Percentiles rank a stretch among this genome's conserved stretches.
Evolutionary conservation across 2,329 filamentous ascomycete genomes (phyloP).

Genomic region (Nemania diffusa): DNA sequence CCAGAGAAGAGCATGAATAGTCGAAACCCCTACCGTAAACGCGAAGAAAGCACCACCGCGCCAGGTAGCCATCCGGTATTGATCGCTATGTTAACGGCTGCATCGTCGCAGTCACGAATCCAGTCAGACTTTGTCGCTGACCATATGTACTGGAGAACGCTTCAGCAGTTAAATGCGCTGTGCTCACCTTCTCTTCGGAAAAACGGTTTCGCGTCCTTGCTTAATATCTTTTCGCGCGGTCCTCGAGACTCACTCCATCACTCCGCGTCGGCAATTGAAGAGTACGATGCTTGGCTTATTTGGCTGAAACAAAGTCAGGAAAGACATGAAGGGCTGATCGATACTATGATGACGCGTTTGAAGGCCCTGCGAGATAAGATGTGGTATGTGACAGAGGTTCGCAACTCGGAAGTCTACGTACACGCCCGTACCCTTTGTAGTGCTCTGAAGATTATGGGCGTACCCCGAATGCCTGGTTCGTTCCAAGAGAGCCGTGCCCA

Average conservation of each 20-base stretch:
- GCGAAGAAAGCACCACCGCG: slow-evolving; percentile 39
- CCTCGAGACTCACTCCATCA: slow-evolving; percentile 75
- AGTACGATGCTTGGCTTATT: slow-evolving; percentile 83
- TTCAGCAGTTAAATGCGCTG: slow-evolving; percentile 76
- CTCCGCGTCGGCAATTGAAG: slow-evolving; percentile 77
- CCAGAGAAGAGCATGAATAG: slow-evolving; percentile 63
- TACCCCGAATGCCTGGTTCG: slow-evolving; percentile 66
- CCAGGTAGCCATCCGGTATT: slow-evolving; percentile 63
- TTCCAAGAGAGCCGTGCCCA: slow-evolving; percentile 62
- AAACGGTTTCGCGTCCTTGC: slow-evolving; percentile 75
- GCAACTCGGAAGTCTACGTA: slow-evolving; percentile 88
- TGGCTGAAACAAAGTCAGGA: slow-evolving; percentile 86
- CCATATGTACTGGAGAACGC: slow-evolving; percentile 85
- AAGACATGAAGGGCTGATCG: slow-evolving; percentile 77
- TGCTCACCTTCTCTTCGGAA: slow-evolving; percentile 69
- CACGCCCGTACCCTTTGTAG: slow-evolving; percentile 86
- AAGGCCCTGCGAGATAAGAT: slow-evolving; percentile 90
- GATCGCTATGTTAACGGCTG: slow-evolving; percentile 79
- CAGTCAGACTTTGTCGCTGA: slow-evolving; percentile 85
- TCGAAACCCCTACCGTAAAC: slow-evolving; percentile 66
- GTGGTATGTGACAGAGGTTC: slow-evolving; percentile 97
- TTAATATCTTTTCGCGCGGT: slow-evolving; percentile 78
- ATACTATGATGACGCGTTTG: slow-evolving; percentile 78
- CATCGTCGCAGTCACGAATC: slow-evolving; percentile 79
- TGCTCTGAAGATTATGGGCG: slow-evolving; percentile 90